A percentile compares a stretch with the other conserved stretches of the same genome.
phyloP scores from a whole-genome alignment of 176 grass and related monocot genomes.

The Tillandsia leiboldiana region DNA sequence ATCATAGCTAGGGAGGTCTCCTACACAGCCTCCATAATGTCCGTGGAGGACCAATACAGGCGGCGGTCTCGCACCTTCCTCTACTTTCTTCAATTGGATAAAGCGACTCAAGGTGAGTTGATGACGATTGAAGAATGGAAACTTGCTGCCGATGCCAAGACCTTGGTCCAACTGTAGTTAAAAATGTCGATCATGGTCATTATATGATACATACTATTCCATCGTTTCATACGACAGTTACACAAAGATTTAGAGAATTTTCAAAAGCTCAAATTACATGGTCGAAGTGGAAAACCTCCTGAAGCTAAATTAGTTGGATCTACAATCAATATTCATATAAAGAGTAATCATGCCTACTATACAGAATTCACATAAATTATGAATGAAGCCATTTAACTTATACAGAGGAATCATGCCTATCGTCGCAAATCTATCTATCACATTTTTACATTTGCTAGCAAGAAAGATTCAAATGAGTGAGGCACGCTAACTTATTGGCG shows the following conservation, averaged over 20 bases:
- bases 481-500: not conserved
- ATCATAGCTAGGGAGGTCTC: slow-evolving; percentile 92
- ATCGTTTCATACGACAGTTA: not conserved
- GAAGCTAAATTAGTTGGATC: not conserved
- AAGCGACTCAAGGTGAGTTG: slow-evolving; percentile 82
- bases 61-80: slow-evolving; percentile 60
- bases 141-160: slow-evolving; percentile 90
- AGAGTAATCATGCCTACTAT: too few relatives aligned
- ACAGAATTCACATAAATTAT: not conserved
- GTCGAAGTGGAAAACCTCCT: not conserved
- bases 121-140: slow-evolving; percentile 86
- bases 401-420: not conserved
- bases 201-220: slow-evolving; percentile 7
- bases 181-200: slow-evolving; percentile 11
- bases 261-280: not conserved
- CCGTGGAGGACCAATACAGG: slow-evolving; percentile 86
- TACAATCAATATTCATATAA: too few relatives aligned
- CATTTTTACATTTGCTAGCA: not conserved
- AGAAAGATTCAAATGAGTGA: not conserved
- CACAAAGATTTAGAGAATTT: slow-evolving; percentile 6
- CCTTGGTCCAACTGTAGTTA: slow-evolving; percentile 84
- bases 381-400: not conserved
- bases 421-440: not conserved
- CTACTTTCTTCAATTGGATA: slow-evolving; percentile 71
- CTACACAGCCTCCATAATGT: slow-evolving; percentile 88